Conservation (phyloP, 345 rosid species). For the Lepidium aucheri region DNA sequence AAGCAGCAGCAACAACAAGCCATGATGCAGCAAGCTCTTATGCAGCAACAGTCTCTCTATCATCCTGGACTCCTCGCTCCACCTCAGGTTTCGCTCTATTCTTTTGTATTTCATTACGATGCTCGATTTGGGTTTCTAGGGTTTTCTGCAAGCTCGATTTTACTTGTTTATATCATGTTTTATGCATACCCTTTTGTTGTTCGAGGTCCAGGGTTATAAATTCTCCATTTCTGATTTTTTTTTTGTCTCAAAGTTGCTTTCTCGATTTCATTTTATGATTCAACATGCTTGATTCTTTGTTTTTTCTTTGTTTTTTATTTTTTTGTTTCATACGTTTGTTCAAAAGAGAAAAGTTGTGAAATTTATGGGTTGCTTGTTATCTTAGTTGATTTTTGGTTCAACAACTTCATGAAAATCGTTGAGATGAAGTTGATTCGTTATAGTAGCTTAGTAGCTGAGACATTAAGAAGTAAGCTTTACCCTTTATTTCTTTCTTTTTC, state of each 20-base stretch:
- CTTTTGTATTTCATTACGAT: not conserved
- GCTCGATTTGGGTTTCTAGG: conserved; percentile 4
- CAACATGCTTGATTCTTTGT: no score
- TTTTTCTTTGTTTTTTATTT: no score
- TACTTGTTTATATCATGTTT: no score
- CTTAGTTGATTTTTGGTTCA: not conserved
- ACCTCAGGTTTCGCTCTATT: conserved; percentile 62
- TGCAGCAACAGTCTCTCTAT: conserved; percentile 92
- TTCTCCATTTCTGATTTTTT: no score
- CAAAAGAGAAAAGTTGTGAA: no score
- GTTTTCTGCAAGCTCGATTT: no score
- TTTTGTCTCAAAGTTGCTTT: no score
- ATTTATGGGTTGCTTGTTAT: no score
- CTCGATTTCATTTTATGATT: no score
- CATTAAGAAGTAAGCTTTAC: not conserved
- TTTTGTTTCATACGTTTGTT: no score
- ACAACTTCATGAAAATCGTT: not conserved
- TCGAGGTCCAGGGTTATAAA: no score
- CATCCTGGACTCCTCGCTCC: conserved; percentile 87
- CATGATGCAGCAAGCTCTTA: conserved; percentile 93
- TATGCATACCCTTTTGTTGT: no score
- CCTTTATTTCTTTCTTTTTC: conserved; percentile 10
- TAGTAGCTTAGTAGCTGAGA: not conserved
- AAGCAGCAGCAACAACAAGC: conserved; percentile 71
- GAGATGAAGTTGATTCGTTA: not conserved